Conservation (phyloP, 202 grass and related monocot species). For the Tripidium arundinaceum region DNA sequence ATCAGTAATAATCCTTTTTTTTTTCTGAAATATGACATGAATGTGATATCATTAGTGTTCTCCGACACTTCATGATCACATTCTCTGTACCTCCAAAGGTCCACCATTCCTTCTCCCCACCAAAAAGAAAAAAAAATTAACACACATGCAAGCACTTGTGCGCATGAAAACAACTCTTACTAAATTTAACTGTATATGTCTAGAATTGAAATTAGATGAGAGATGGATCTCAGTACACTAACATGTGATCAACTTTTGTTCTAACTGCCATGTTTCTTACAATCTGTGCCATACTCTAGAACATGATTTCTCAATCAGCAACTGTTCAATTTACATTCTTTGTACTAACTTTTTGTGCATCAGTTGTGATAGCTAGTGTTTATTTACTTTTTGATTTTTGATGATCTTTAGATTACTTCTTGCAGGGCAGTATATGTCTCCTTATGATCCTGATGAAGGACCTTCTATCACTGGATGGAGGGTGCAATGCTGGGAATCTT, state of each 20-base stretch:
- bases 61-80: slow-evolving; percentile 8
- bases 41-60: not conserved
- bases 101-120: not conserved
- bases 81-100: slow-evolving; percentile 3
- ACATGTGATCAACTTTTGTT: not conserved
- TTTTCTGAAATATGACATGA: not conserved
- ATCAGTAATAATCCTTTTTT: not conserved
- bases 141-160: not conserved
- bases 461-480: slow-evolving; percentile 98
- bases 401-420: slow-evolving; percentile 14
- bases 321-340: slow-evolving; percentile 1
- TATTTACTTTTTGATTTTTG: slow-evolving; percentile 10
- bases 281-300: not conserved
- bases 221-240: not conserved
- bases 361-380: not conserved
- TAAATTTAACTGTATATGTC: not conserved
- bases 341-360: not conserved
- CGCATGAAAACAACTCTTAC: not conserved
- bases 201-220: not conserved
- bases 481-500: slow-evolving; percentile 99
- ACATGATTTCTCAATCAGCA: not conserved
- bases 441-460: slow-evolving; percentile 99
- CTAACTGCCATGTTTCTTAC: not conserved
- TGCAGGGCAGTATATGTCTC: slow-evolving; percentile 99
- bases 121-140: not conserved